phyloP scores from a whole-genome alignment of 495 filamentous ascomycete genomes.

The Trichoderma reesei region DNA sequence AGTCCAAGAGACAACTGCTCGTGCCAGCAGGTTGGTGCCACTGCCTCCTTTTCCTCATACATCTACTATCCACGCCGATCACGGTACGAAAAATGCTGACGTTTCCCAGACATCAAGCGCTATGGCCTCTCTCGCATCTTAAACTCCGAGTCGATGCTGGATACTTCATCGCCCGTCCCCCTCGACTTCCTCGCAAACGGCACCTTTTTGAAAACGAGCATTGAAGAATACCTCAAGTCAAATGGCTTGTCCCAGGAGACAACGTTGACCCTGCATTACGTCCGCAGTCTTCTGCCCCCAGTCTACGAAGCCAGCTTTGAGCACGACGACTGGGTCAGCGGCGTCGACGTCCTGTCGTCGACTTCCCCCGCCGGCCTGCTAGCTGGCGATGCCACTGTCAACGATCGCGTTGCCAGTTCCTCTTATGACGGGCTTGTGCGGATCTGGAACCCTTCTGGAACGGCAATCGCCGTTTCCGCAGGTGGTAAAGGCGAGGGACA shows the following conservation, averaged over 20 bases:
- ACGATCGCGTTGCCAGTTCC: slow-evolving; percentile 65
- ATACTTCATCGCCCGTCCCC: slow-evolving; percentile 67
- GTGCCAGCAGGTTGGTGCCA: slow-evolving; percentile 35
- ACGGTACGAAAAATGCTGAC: background rate
- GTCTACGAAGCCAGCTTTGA: slow-evolving; percentile 77
- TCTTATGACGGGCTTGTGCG: slow-evolving; percentile 82
- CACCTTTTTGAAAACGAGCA: slow-evolving; percentile 73
- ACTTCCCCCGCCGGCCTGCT: slow-evolving; percentile 53
- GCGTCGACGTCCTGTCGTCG: slow-evolving; percentile 73
- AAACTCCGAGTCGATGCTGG: slow-evolving; percentile 71
- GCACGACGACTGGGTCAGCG: slow-evolving; percentile 93
- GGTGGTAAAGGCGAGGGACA: slow-evolving; percentile 58
- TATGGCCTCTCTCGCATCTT: slow-evolving; percentile 88
- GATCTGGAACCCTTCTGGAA: slow-evolving; percentile 80
- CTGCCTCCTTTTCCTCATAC: slow-evolving; percentile 10
- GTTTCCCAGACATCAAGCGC: slow-evolving; percentile 57
- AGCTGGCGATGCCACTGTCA: slow-evolving; percentile 33
- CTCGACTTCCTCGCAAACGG: slow-evolving; percentile 96
- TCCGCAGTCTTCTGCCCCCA: slow-evolving; percentile 80
- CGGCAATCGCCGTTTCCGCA: slow-evolving; percentile 61
- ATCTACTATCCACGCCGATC: slow-evolving; percentile 2
- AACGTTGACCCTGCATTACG: slow-evolving; percentile 82
- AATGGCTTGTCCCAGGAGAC: slow-evolving; percentile 84
- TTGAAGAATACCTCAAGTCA: slow-evolving; percentile 78
- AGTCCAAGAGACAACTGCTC: slow-evolving; percentile 42